Evolutionary conservation across 2,329 filamentous ascomycete species (phyloP).

Genomic region (Pseudogymnoascus sp.): DNA sequence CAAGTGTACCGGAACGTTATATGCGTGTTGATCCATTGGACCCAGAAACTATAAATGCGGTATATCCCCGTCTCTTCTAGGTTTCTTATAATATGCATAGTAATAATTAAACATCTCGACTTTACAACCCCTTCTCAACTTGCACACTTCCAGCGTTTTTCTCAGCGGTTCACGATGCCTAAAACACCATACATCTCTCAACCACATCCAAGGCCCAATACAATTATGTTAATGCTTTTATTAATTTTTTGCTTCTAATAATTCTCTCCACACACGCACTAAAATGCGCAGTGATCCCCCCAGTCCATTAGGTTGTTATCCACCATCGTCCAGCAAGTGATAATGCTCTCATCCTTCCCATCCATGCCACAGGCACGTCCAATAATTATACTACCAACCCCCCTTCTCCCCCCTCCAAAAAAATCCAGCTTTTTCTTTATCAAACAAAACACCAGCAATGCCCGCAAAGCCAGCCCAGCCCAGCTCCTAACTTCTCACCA

Average conservation of each 20-base stretch:
- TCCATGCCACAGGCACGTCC: not conserved
- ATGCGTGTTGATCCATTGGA: not conserved
- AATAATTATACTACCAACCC: not conserved
- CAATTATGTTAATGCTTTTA: not conserved
- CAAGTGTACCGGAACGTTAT: not conserved
- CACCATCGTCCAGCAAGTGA: conserved; percentile 5
- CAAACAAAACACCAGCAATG: not conserved
- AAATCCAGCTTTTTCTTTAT: not conserved
- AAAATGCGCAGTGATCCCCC: not conserved
- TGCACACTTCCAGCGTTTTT: not conserved
- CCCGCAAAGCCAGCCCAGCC: not conserved
- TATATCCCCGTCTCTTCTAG: not conserved
- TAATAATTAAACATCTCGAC: not conserved
- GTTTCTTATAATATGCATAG: not conserved
- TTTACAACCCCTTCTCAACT: not conserved
- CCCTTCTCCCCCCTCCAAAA: not conserved
- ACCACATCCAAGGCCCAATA: not conserved
- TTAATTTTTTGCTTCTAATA: not conserved
- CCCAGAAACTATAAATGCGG: not conserved
- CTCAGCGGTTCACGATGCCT: no score
- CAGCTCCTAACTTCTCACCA: not conserved
- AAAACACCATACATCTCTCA: not conserved
- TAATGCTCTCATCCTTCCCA: not conserved
- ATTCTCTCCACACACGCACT: not conserved
- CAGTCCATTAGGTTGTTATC: conserved; percentile 3